phyloP scores from a whole-genome alignment of 2,329 filamentous ascomycete species.

The Fusarium haematococcum region DNA sequence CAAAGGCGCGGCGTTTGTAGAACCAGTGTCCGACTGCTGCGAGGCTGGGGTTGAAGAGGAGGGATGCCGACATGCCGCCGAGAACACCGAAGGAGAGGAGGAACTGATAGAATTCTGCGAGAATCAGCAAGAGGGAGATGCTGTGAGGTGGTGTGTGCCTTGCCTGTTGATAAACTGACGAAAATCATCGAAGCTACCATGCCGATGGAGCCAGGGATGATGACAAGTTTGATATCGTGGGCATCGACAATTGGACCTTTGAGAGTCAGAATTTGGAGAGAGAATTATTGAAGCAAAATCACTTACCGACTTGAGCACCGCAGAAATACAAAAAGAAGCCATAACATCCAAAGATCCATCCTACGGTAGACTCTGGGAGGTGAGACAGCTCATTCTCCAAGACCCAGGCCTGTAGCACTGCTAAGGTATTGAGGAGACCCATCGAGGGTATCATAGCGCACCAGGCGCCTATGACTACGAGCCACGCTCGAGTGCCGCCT shows the following conservation, averaged over 20 bases:
- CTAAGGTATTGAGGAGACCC: conserved; percentile 75
- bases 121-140: neutral
- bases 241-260: conserved; percentile 74
- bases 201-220: conserved; percentile 68
- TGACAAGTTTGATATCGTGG: conserved; percentile 69
- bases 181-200: conserved; percentile 67
- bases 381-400: conserved; percentile 70
- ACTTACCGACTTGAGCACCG: conserved; percentile 71
- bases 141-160: neutral
- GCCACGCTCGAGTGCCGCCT: conserved; percentile 75
- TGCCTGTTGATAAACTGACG: conserved; percentile 68
- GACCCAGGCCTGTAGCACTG: conserved; percentile 76
- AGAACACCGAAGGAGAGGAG: conserved; percentile 76
- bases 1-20: conserved; percentile 70
- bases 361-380: conserved; percentile 69
- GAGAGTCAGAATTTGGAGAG: neutral
- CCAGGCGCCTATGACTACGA: conserved; percentile 78
- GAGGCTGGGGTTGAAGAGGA: conserved; percentile 77
- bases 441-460: conserved; percentile 73
- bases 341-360: conserved; percentile 81
- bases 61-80: conserved; percentile 72
- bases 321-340: conserved; percentile 78
- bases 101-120: conserved; percentile 74
- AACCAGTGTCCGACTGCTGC: conserved; percentile 78
- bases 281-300: neutral